Base-by-base conservation (phyloP, 768 basidiomycete genomes). In the Leccinum uliginosum region DNA sequence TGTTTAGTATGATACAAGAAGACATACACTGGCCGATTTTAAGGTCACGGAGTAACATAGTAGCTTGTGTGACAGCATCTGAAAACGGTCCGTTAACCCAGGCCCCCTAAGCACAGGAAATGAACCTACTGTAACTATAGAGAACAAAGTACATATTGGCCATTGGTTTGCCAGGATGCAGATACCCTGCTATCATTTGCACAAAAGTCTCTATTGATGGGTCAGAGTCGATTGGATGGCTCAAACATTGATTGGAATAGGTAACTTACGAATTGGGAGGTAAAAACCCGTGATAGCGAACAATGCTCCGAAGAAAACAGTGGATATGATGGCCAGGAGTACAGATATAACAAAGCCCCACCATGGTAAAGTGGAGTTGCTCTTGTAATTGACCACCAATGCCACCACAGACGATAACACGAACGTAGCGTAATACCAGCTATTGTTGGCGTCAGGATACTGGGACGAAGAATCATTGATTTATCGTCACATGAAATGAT, bases 311-410 rank as follows among this genome's bases (percentile, higher is more conserved):
- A 83, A 74, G 68, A 85, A 80, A 6, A 82, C 75, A 49, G 82
- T 65, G 60, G 78, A 81, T 34, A 81, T 57, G 3, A 71, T 62
- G 0, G 83, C 76, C 53, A 87, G 70, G 34, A 84, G 66, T 27
- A 86, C 64, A n/a, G 76, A 74, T 21, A 84, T 76, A 55, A 81
- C 71, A 53, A 83, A 68, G 5, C 76, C 80, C 80, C 81, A 83
- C 84, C 84, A 84, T 7, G 84, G 83, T 32, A 85, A 67, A 6
- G 76, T 80, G 9, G 83, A 80, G 51, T 77, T 59, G 17, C 76
- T 79, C 43, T 78, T 78, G 66, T 85, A 85, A 57, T 79, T 73
- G 6, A 80, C 78, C 5, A 78, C 76, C 72, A 84, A 75, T 0
- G 81, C 82, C 68, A 83, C 80, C 2, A 74, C 71, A 56, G 83